Base-by-base conservation (phyloP, 73 alveolate species). In the Paramecium tetraurelia region DNA sequence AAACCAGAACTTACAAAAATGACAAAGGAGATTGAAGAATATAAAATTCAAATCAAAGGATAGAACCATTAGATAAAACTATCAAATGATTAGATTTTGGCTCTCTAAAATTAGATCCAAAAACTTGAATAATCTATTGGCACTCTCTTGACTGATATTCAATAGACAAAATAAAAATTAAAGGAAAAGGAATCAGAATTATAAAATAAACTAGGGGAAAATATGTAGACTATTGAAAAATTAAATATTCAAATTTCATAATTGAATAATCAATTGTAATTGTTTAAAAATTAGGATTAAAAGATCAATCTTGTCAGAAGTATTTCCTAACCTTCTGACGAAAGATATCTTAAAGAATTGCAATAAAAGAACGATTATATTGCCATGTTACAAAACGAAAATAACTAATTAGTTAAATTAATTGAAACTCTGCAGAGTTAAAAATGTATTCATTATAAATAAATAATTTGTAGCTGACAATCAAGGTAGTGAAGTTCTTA, bases 341-440 rank as follows among this genome's bases (percentile, higher is more conserved):
- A 75, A 75, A 75, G 12, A 75, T 20, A 36, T 11, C 1, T 38
- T 9, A 80, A 46, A 44, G 90, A 80, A 4, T 20, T 80, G 4
- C n/a, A 80, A 80, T 22, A 10, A 24, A 80, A 80, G 46, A 80
- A 80, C 18, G 90, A 80, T 21, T 20, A 20, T 21, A 80, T 80
- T 22, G 75, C 90, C 1, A 80, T 80, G 90, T 35, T 80, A 43
- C 20, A 80, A 22, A 80, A 80, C 46, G 90, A 80, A 80, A 80
- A 80, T 22, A 41, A 80, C 46, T 80, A 80, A 80, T 44, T 80
- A 48, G 90, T 80, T 7, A 80, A 80, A 35, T 48, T 80, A 44
- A 80, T 80, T 80, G 90, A 80, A 10, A 43, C 76, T 4, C 12
- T 80, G 8, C 44, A 80, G 6, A 24, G 8, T 80, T 44, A 41